phyloP scores from a whole-genome alignment of 169 alveolate genomes.

The Amoebophrya sp. region DNA sequence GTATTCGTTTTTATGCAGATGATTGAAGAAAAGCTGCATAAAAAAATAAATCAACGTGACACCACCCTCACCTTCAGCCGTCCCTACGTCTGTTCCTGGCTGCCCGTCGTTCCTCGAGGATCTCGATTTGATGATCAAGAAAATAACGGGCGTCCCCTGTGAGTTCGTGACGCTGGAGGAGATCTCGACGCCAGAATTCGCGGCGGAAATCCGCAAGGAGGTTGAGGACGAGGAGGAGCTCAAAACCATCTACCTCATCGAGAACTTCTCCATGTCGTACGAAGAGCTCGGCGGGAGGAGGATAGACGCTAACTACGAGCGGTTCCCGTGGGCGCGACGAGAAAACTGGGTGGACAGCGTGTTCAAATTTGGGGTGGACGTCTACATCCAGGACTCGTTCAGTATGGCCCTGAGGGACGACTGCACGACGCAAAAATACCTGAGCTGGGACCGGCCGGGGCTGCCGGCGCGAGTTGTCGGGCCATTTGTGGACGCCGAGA shows the following conservation, averaged over 20 bases:
- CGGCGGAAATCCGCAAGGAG: not conserved
- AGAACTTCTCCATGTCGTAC: not conserved
- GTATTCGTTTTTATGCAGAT: too few species aligned
- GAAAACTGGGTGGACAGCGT: not conserved
- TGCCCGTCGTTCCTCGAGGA: not conserved
- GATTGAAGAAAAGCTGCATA: too few species aligned
- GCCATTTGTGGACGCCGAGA: not conserved
- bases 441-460: not conserved
- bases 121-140: not conserved
- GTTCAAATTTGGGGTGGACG: not conserved
- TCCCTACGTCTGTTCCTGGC: not conserved
- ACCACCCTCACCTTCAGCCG: too few species aligned
- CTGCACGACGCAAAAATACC: not conserved
- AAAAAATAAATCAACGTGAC: too few species aligned
- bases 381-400: not conserved
- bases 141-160: not conserved
- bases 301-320: not conserved
- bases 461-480: not conserved
- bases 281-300: not conserved
- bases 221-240: not conserved
- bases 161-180: not conserved
- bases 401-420: not conserved
- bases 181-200: not conserved
- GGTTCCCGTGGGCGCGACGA: not conserved
- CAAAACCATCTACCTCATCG: not conserved